A percentile compares a stretch with the other conserved stretches of the same genome.
phyloP scores from a whole-genome alignment of 805 yeast species.

The Saccharomycopsis malanga region DNA sequence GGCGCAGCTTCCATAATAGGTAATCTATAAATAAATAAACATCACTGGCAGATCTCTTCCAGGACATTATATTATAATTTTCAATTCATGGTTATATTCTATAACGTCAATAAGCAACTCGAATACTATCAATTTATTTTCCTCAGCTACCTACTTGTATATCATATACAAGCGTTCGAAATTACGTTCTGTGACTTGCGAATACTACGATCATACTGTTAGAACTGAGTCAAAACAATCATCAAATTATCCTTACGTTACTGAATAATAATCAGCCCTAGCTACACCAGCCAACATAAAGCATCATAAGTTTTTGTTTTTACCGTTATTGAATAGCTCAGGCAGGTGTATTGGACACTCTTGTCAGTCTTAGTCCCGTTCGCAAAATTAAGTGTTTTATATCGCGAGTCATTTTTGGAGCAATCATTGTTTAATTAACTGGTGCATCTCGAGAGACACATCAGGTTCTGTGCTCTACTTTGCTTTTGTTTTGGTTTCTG shows the following conservation, averaged over 20 bases:
- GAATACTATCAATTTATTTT: too few relatives aligned
- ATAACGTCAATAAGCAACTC: neutral
- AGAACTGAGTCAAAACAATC: too few relatives aligned
- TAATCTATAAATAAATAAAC: neutral
- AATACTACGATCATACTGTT: too few relatives aligned
- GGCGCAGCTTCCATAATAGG: neutral
- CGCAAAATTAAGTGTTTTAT: neutral
- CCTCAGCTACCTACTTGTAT: too few relatives aligned
- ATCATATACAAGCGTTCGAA: too few relatives aligned
- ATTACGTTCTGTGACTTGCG: too few relatives aligned
- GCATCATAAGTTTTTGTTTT: neutral
- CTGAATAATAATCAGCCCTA: too few relatives aligned
- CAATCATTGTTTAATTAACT: neutral
- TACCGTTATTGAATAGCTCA: neutral
- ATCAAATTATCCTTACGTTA: too few relatives aligned
- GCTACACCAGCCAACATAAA: too few relatives aligned
- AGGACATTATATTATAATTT: neutral
- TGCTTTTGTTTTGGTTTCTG: too few relatives aligned
- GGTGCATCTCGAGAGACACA: neutral
- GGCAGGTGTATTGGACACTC: neutral
- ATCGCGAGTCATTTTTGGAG: too few relatives aligned
- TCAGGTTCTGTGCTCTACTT: neutral
- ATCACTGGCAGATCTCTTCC: neutral
- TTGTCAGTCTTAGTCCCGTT: neutral
- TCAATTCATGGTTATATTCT: neutral